Base-by-base conservation (phyloP, 331 rosid genomes). In the Malus hybrid region DNA sequence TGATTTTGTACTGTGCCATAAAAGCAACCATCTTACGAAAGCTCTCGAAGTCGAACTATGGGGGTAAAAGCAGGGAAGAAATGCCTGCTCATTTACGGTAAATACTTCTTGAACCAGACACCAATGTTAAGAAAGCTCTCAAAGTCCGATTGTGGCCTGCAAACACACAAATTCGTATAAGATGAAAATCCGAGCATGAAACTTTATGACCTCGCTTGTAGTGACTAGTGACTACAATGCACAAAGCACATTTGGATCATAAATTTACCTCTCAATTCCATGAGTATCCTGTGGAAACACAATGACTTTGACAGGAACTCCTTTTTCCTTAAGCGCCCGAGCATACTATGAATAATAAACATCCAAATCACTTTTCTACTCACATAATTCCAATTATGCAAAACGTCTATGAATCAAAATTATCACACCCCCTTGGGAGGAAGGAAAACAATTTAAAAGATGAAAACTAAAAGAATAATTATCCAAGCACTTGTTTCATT, bases 111-210 rank as follows among this genome's bases (percentile, higher is more conserved):
- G 87, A 94, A 94, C 97, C 97, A 94, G 28, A 86, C 86, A 15
- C 91, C 97, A 79, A 94, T 87, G 71, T 89, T 94, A 48, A 94
- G 90, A 81, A 78, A 92, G 84, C 92, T 83, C 86, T 94, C 99
- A 16, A 86, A 94, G 81, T 90, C 96, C 2, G 99, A 87, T 85
- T 89, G 97, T 11, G 99, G 99, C 85, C 99, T 92, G 88, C 59
- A 42, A 10, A 81, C 18, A 54, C 28, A 65, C 3, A 24, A 59
- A 39, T 59, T 59, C 6, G 27, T 36, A 73, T 22, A 12, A 71
- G 57, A 73, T 59, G 16, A 4, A 57, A 39, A 73, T 14, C 57
- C 5, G 10, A 59, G 56, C 9, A 56, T 20, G 54, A 56, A 16
- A 71, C 9, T 71, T 7, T 54, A 57, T 22, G 18, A 56, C 27